These are phyloP conservation scores for Vararia minispora DNA, from an alignment of 768 basidiomycete species.

Conservation along the genomic window DNA sequence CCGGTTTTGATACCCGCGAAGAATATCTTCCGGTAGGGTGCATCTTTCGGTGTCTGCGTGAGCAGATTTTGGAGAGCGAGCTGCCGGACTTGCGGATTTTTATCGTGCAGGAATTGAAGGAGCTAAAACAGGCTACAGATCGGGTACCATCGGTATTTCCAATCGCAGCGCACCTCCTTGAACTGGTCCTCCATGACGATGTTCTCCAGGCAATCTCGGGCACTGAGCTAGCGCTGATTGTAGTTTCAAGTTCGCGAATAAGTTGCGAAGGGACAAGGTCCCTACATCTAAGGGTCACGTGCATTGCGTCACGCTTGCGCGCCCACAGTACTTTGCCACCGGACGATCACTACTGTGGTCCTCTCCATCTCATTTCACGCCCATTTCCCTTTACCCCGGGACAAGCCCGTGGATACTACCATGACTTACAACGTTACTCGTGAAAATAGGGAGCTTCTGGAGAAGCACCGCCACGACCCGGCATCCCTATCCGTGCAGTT, in stretches of 20 bases:
- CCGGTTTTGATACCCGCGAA: slow-evolving; percentile 47
- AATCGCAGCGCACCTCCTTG: slow-evolving; percentile 16
- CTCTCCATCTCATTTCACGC: too few species aligned
- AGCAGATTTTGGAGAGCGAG: slow-evolving; percentile 79
- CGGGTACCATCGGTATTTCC: too few species aligned
- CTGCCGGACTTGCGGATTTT: slow-evolving; percentile 79
- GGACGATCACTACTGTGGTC: too few species aligned
- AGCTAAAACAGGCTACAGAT: slow-evolving; percentile 42
- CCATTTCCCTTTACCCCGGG: too few species aligned
- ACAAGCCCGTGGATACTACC: too few species aligned
- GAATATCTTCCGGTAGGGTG: slow-evolving; percentile 68
- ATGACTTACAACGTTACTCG: slow-evolving; percentile 77
- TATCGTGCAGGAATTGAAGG: slow-evolving; percentile 73
- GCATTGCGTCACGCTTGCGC: too few species aligned
- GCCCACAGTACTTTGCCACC: too few species aligned
- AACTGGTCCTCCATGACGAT: slow-evolving; percentile 14
- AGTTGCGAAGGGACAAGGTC: too few species aligned
- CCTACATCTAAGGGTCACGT: too few species aligned
- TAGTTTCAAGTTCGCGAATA: too few species aligned
- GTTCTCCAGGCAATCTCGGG: not conserved
- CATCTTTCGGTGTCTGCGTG: slow-evolving; percentile 62
- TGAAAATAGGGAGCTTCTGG: slow-evolving; percentile 48
- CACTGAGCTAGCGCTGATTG: too few species aligned
- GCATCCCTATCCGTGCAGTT: slow-evolving; percentile 76
- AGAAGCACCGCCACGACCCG: slow-evolving; percentile 39